phyloP scores from a whole-genome alignment of 352 stramenopile species.

The Thalassiosira mediterranea region DNA sequence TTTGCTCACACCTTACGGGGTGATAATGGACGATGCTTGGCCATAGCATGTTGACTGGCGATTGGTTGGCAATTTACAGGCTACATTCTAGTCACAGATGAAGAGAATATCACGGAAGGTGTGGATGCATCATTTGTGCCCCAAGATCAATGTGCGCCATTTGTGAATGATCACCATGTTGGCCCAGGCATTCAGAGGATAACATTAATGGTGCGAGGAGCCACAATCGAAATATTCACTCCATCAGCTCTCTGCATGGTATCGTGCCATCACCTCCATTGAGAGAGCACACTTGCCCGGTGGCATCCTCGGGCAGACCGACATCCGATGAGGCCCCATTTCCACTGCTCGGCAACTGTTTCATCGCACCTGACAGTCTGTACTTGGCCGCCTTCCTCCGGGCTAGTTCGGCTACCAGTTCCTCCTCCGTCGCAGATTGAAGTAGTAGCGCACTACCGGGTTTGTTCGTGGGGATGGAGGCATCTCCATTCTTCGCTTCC shows the following conservation, averaged over 20 bases:
- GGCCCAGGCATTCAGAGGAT: too few species aligned
- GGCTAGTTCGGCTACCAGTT: conserved; percentile 77
- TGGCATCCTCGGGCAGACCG: conserved; percentile 51
- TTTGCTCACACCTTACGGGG: too few species aligned
- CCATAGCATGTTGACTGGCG: too few species aligned
- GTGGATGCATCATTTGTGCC: too few species aligned
- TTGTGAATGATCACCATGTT: too few species aligned
- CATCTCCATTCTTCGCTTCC: conserved; percentile 9
- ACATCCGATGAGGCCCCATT: conserved; percentile 4
- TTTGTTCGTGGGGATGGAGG: conserved; percentile 9
- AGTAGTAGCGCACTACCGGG: conserved; percentile 1
- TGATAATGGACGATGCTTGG: too few species aligned
- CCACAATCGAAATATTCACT: conserved; percentile 42
- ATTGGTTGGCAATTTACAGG: not conserved
- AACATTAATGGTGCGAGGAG: conserved; percentile 2
- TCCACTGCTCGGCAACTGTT: conserved; percentile 35
- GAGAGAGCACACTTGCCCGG: conserved; percentile 74
- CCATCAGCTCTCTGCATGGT: conserved; percentile 78
- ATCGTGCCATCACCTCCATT: conserved; percentile 76
- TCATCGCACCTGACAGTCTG: conserved; percentile 70
- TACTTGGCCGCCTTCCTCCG: conserved; percentile 65
- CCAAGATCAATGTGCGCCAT: not conserved
- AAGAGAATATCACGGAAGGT: too few species aligned
- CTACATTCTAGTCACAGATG: too few species aligned
- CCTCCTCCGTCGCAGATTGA: conserved; percentile 66